phyloP scores from a whole-genome alignment of 192 early-diverging fungal genomes.

The Coemansia sp. region DNA sequence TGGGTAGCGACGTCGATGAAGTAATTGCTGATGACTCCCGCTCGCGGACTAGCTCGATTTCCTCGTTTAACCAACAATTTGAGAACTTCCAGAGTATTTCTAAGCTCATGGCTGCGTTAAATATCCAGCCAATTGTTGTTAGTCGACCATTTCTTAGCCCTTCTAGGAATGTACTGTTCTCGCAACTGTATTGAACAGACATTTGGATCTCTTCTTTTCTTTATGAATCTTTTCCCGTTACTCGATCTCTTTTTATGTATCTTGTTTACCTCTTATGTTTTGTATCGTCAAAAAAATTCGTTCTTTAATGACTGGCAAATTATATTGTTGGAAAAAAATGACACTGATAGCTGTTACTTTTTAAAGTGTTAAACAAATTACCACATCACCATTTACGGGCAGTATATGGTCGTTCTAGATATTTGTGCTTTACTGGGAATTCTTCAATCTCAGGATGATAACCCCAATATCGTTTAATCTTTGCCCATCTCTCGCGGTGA shows the following conservation, averaged over 20 bases:
- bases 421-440: slow-evolving; percentile 12
- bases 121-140: slow-evolving; percentile 39
- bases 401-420: slow-evolving; percentile 6
- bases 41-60: slow-evolving; percentile 33
- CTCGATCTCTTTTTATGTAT: slow-evolving; percentile 4
- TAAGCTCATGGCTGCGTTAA: slow-evolving; percentile 31
- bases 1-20: slow-evolving; percentile 42
- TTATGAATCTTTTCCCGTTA: background rate
- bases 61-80: slow-evolving; percentile 8
- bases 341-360: too few species aligned
- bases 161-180: slow-evolving; percentile 32
- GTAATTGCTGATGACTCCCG: slow-evolving; percentile 9
- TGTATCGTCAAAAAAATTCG: slow-evolving; percentile 1
- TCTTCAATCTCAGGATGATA: slow-evolving; percentile 40
- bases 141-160: slow-evolving; percentile 41
- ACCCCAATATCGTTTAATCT: slow-evolving; percentile 40
- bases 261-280: background rate
- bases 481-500: slow-evolving; percentile 35
- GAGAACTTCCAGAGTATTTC: slow-evolving; percentile 23
- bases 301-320: background rate
- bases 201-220: background rate
- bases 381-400: slow-evolving; percentile 10
- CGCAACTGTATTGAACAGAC: slow-evolving; percentile 22
- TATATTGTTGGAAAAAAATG: too few species aligned
- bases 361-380: too few species aligned